phyloP scores from a whole-genome alignment of 495 filamentous ascomycete species.

The Glonium stellatum region DNA sequence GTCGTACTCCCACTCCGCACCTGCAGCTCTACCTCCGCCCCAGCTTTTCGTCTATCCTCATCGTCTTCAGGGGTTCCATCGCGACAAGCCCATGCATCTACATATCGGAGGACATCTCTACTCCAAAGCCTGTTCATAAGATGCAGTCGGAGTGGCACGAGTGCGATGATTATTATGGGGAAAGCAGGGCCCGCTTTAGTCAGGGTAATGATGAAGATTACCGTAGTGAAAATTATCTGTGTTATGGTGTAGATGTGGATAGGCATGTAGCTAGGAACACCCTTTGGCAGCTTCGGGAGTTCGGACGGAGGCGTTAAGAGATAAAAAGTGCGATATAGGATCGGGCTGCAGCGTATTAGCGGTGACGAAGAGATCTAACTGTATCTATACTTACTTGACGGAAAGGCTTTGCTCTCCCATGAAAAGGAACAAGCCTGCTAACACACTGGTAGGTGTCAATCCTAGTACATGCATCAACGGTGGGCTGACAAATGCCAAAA shows the following conservation, averaged over 20 bases:
- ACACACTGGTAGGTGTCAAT: conserved; percentile 60
- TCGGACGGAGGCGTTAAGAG: conserved; percentile 59
- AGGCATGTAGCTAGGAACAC: conserved; percentile 46
- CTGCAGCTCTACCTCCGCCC: not conserved
- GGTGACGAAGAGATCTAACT: not conserved
- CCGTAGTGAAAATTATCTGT: conserved; percentile 54
- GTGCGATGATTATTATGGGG: conserved; percentile 58
- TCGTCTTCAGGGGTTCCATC: conserved; percentile 59
- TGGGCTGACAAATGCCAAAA: conserved; percentile 55
- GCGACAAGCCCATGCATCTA: conserved; percentile 66
- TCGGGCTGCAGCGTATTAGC: conserved; percentile 40
- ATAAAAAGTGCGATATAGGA: conserved; percentile 57
- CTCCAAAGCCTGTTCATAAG: conserved; percentile 61
- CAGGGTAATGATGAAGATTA: conserved; percentile 59
- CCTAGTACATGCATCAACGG: conserved; percentile 64
- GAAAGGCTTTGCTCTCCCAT: conserved; percentile 68
- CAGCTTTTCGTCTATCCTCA: conserved; percentile 37
- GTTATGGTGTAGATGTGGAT: conserved; percentile 58
- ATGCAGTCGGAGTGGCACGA: conserved; percentile 56
- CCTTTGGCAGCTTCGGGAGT: conserved; percentile 50
- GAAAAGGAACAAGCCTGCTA: conserved; percentile 64
- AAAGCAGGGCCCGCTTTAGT: conserved; percentile 60
- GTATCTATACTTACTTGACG: conserved; percentile 44
- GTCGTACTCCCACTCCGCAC: conserved; percentile 2
- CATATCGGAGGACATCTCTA: conserved; percentile 53